Conservation (phyloP, 805 yeast species). For the Cephaloascus fragrans region DNA sequence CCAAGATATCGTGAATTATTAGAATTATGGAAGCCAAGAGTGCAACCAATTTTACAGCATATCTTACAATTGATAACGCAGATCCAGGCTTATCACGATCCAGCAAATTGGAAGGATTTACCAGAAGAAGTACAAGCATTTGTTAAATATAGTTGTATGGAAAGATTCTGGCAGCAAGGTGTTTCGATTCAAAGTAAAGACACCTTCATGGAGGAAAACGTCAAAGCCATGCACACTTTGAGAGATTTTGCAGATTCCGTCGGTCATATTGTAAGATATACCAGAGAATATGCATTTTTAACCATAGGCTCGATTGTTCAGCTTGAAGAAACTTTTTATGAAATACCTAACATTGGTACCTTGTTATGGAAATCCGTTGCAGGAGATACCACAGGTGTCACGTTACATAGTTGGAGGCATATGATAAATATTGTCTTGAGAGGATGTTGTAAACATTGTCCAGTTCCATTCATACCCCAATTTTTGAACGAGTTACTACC, state of each 20-base stretch:
- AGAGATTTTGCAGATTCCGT: conserved; percentile 97
- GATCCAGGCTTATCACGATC: conserved; percentile 90
- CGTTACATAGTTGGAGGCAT: conserved; percentile 95
- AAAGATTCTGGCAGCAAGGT: conserved; percentile 98
- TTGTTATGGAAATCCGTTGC: conserved; percentile 82
- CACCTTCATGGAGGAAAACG: conserved; percentile 88
- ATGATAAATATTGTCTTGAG: conserved; percentile 85
- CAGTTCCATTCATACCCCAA: conserved; percentile 50
- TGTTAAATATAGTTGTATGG: conserved; percentile 82
- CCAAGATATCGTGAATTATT: conserved; percentile 64
- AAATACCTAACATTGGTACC: conserved; percentile 71
- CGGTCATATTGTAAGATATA: conserved; percentile 91
- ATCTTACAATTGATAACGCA: conserved; percentile 80
- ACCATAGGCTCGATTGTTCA: conserved; percentile 86
- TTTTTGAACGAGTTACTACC: conserved; percentile 79
- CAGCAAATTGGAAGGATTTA: conserved; percentile 79
- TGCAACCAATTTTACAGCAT: conserved; percentile 86
- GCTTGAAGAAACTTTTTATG: conserved; percentile 81
- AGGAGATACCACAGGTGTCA: conserved; percentile 75
- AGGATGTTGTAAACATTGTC: conserved; percentile 83
- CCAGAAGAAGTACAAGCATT: conserved; percentile 89
- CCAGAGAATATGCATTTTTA: conserved; percentile 89
- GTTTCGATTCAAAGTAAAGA: conserved; percentile 91
- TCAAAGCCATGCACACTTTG: conserved; percentile 85
- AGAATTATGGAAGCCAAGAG: conserved; percentile 84